Evolutionary conservation across 352 stramenopile species (phyloP), one percentile per base, ranked within the genome.

Genomic region (Phytophthora colocasiae): DNA sequence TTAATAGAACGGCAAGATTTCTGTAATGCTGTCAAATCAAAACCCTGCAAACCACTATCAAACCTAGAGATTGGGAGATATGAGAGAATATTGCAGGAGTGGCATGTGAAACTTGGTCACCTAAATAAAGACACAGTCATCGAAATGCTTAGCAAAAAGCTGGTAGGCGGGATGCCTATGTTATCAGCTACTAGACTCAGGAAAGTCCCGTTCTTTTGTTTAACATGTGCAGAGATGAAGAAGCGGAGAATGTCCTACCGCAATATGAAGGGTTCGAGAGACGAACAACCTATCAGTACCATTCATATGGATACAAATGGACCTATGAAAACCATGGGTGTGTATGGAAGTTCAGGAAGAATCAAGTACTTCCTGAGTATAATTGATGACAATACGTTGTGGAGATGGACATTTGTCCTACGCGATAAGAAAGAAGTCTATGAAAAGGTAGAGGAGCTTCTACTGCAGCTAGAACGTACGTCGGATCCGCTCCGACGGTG

Each of bases 231-330:
- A 24, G 50, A 61, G 17, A 61, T 67, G 59, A 61, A 61, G 26
- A 67, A 46, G 44, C 12, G 26, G 14, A 40, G 59, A 6, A 57
- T 61, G 50, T 56, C 59, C 29, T 67, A 67, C n/a, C 22, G 59
- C 12, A 67, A 67, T 39, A 17, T 9, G 29, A 38, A 61, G 6
- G 49, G 50, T 9, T 55, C 15, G n/a, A n/a, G n/a, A n/a, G n/a
- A n/a, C n/a, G n/a, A n/a, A n/a, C n/a, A n/a, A 29, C 59, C 49
- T 4, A 67, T 67, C n/a, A 46, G 59, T 24, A 57, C 43, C 0
- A 66, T 66, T 5, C 48, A 60, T 24, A 66, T 66, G 58, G 48
- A 67, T 26, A 67, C 59, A 1, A 61, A 67, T 19, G 49, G 59
- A 1, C 32, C 50, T 3, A 67, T 61, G 50, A 67, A 56, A 22